Conservation (phyloP, 2,329 filamentous ascomycete genomes). For the Ramularia endophylla region DNA sequence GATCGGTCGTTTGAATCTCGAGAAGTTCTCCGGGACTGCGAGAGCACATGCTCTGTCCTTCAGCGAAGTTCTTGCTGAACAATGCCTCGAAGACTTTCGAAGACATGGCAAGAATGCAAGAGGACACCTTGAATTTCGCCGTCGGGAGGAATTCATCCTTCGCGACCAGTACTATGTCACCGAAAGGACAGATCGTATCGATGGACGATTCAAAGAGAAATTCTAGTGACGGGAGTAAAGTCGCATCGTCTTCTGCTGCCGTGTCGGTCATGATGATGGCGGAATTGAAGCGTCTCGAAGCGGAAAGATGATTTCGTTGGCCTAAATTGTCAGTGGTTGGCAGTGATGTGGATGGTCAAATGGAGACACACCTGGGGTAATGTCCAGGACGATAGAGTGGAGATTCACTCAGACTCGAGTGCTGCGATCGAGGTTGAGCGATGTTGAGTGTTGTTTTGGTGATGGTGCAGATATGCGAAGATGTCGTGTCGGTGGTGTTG, state of each 20-base stretch:
- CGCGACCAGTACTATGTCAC: conserved; percentile 14
- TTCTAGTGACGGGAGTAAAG: conserved; percentile 1
- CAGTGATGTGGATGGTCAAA: no score
- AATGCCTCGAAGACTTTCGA: conserved; percentile 13
- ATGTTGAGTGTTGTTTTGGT: no score
- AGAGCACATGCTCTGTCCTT: conserved; percentile 5
- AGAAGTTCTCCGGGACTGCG: neutral
- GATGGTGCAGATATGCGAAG: no score
- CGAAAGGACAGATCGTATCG: conserved; percentile 15
- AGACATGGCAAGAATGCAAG: conserved; percentile 14
- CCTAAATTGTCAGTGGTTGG: no score
- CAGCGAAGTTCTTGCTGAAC: conserved; percentile 13
- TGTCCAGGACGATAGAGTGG: no score
- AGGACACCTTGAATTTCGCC: conserved; percentile 13
- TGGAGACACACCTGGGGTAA: no score
- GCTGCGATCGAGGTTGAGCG: no score
- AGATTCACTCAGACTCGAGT: no score
- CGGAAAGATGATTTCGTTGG: no score
- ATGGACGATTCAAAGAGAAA: conserved; percentile 9
- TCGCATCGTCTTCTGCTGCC: neutral
- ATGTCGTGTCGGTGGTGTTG: no score
- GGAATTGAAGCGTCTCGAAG: no score
- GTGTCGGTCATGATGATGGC: no score
- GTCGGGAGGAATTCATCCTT: conserved; percentile 11
- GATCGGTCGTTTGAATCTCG: conserved; percentile 12